A percentile compares a stretch with the other conserved stretches of the same genome.
Conservation (phyloP, 192 early-diverging fungal species). For the Coemansia sp. region DNA sequence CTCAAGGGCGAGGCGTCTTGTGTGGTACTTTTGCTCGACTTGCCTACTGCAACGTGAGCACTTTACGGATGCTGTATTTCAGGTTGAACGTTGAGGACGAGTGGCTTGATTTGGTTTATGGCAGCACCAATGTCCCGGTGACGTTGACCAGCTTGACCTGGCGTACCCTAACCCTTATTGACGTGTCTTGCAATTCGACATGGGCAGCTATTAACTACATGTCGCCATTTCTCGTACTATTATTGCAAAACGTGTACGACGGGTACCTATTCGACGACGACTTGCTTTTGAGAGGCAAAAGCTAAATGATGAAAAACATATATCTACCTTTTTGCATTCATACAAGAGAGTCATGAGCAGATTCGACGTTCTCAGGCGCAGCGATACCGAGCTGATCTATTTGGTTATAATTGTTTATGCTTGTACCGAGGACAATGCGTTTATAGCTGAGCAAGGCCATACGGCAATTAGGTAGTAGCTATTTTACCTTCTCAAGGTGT, state of each 20-base stretch:
- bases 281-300: neutral
- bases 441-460: neutral
- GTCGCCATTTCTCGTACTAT: neutral
- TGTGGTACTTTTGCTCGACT: neutral
- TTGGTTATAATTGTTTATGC: neutral
- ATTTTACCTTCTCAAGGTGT: too few relatives aligned
- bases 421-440: neutral
- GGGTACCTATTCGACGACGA: neutral
- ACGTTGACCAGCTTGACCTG: neutral
- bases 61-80: neutral
- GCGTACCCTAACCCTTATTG: neutral
- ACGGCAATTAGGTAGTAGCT: too few relatives aligned
- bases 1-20: neutral
- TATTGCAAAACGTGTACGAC: neutral
- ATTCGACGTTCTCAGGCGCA: neutral
- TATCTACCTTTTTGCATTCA: too few relatives aligned
- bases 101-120: neutral
- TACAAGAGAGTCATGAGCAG: neutral
- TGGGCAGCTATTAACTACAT: neutral
- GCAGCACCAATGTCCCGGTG: neutral
- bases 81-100: neutral
- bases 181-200: neutral
- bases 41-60: neutral
- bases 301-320: neutral
- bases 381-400: neutral